These are phyloP conservation scores for Thielaviopsis punctulata DNA, from an alignment of 2,329 filamentous ascomycete species.

Conservation along the genomic window DNA sequence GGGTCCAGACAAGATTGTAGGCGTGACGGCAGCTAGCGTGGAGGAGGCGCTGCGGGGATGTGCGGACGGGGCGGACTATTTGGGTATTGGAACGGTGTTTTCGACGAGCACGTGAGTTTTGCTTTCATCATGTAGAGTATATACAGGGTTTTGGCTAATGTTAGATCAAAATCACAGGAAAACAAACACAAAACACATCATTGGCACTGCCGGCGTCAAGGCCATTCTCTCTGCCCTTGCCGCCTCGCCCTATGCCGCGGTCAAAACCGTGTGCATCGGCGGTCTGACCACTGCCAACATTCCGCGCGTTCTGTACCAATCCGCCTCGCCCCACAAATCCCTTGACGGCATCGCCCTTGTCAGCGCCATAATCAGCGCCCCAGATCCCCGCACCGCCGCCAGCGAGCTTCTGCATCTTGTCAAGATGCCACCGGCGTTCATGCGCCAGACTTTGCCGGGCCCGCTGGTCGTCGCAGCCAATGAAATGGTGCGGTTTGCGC, in stretches of 20 bases:
- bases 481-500: constrained; percentile 13
- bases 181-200: constrained; percentile 60
- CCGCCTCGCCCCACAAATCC: constrained; percentile 32
- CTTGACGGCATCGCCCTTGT: constrained; percentile 78
- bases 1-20: constrained; percentile 64
- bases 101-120: constrained; percentile 56
- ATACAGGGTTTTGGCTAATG: background rate
- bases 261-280: constrained; percentile 69
- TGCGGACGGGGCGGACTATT: constrained; percentile 65
- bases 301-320: constrained; percentile 58
- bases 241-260: constrained; percentile 24
- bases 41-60: constrained; percentile 59
- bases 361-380: constrained; percentile 66
- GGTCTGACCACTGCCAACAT: constrained; percentile 67
- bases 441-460: constrained; percentile 3
- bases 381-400: constrained; percentile 48
- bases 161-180: no score
- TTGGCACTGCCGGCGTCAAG: constrained; percentile 39
- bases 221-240: constrained; percentile 42
- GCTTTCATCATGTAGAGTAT: constrained; percentile 8
- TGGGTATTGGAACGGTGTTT: constrained; percentile 82
- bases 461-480: constrained; percentile 7
- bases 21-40: constrained; percentile 63
- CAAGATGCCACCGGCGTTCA: constrained; percentile 21
- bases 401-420: constrained; percentile 38